Evolutionary conservation across 208 protist species (phyloP).

Genomic region (Sergeia podlipaevii): DNA sequence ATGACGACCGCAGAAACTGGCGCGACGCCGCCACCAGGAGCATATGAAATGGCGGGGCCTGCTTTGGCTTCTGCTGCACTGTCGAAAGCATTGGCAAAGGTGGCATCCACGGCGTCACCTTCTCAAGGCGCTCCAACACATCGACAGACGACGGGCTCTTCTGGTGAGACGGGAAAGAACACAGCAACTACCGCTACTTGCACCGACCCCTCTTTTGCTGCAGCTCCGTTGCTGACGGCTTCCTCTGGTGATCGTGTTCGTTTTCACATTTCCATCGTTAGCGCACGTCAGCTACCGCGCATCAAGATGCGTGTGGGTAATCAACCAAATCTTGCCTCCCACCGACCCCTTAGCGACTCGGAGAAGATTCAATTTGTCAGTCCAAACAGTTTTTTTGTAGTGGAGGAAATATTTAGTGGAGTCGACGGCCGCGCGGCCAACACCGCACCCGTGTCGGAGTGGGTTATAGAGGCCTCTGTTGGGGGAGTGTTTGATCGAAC

Average conservation of each 20-base stretch:
- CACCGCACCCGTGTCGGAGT: conserved; percentile 37
- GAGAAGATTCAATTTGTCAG: conserved; percentile 30
- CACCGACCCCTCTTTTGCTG: too few relatives aligned
- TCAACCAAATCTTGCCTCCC: too few relatives aligned
- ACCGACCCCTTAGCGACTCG: conserved; percentile 16
- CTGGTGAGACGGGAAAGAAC: too few relatives aligned
- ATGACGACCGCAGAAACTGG: neutral
- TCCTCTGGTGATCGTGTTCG: too few relatives aligned
- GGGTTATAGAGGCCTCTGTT: conserved; percentile 54
- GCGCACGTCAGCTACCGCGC: conserved; percentile 20
- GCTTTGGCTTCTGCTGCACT: too few relatives aligned
- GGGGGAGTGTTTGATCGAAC: conserved; percentile 74
- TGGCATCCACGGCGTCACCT: too few relatives aligned
- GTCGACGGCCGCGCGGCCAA: conserved; percentile 11
- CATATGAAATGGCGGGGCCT: neutral
- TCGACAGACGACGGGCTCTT: too few relatives aligned
- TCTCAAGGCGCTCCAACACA: too few relatives aligned
- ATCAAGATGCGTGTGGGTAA: too few relatives aligned
- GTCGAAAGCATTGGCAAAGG: too few relatives aligned
- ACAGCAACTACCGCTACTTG: too few relatives aligned
- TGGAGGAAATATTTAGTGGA: conserved; percentile 72
- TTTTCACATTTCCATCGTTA: conserved; percentile 6
- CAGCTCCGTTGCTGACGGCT: too few relatives aligned
- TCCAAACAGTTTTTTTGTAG: conserved; percentile 65
- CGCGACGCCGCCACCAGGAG: neutral